Conservation (phyloP, 106 monocot genomes). For the Apostasia ramifera region DNA sequence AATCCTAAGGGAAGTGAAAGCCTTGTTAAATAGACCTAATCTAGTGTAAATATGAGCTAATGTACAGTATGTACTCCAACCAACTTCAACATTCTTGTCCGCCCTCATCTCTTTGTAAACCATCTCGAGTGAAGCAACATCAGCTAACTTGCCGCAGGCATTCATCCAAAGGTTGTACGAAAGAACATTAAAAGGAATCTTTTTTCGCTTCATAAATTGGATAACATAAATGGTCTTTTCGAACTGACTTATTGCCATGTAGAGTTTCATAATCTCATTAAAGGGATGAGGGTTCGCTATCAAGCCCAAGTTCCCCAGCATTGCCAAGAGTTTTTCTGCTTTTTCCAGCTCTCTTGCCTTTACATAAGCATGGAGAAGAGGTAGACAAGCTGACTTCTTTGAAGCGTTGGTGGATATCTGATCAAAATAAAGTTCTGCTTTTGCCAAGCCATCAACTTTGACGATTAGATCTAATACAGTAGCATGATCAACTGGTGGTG, state of each 20-base stretch:
- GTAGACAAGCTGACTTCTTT: slow-evolving; percentile 47
- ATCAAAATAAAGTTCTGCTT: slow-evolving; percentile 67
- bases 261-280: slow-evolving; percentile 91
- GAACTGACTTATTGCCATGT: slow-evolving; percentile 44
- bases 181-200: slow-evolving; percentile 45
- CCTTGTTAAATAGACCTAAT: slow-evolving; percentile 26
- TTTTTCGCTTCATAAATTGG: slow-evolving; percentile 50
- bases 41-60: slow-evolving; percentile 60
- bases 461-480: slow-evolving; percentile 47
- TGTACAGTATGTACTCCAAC: slow-evolving; percentile 75
- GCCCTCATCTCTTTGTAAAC: slow-evolving; percentile 50
- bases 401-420: slow-evolving; percentile 29
- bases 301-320: slow-evolving; percentile 40
- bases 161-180: slow-evolving; percentile 80
- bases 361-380: slow-evolving; percentile 69
- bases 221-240: slow-evolving; percentile 45
- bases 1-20: slow-evolving; percentile 31
- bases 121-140: slow-evolving; percentile 38
- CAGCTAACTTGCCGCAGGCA: slow-evolving; percentile 43
- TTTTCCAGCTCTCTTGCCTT: slow-evolving; percentile 36
- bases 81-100: slow-evolving; percentile 51
- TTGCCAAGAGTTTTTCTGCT: slow-evolving; percentile 55
- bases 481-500: slow-evolving; percentile 52
- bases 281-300: slow-evolving; percentile 48
- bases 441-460: slow-evolving; percentile 33